phyloP scores from a whole-genome alignment of 768 basidiomycete genomes.

The Strobilomyces dryophilus region DNA sequence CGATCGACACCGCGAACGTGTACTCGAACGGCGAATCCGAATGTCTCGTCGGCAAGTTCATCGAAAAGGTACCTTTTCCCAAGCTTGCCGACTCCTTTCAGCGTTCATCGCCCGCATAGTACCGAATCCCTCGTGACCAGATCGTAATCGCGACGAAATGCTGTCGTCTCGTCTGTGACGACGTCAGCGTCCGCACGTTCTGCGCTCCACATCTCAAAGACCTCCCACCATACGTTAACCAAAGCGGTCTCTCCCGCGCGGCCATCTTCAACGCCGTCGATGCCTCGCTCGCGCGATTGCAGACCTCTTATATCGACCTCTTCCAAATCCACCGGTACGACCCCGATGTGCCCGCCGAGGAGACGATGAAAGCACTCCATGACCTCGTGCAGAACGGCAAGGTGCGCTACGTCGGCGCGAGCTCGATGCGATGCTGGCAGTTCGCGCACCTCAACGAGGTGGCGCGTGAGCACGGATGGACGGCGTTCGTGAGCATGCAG shows the following conservation, averaged over 20 bases:
- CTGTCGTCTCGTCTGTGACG: constrained; percentile 10
- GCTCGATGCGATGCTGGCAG: constrained; percentile 45
- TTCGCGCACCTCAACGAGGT: constrained; percentile 42
- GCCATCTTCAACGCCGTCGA: constrained; percentile 38
- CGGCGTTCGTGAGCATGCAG: constrained; percentile 55
- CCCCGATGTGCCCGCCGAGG: constrained; percentile 32
- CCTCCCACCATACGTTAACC: constrained; percentile 26
- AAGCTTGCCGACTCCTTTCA: not conserved
- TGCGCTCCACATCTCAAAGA: not conserved
- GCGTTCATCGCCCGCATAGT: constrained; percentile 32
- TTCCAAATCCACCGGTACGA: constrained; percentile 47
- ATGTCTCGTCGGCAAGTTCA: too few relatives aligned
- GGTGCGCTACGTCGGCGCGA: constrained; percentile 49
- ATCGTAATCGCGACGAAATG: constrained; percentile 32
- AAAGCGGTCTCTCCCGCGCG: constrained; percentile 32
- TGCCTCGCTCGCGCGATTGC: constrained; percentile 33
- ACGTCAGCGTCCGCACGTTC: not conserved
- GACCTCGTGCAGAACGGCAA: constrained; percentile 47
- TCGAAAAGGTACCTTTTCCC: not conserved
- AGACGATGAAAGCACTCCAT: constrained; percentile 50
- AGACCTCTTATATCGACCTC: constrained; percentile 35
- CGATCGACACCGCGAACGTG: constrained; percentile 14
- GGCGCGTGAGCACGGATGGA: constrained; percentile 43
- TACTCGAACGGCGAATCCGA: constrained; percentile 12
- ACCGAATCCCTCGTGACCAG: constrained; percentile 31